A percentile compares a stretch with the other conserved stretches of the same genome.
Conservation (phyloP, 345 rosid genomes). For the Clarkia xantiana region DNA sequence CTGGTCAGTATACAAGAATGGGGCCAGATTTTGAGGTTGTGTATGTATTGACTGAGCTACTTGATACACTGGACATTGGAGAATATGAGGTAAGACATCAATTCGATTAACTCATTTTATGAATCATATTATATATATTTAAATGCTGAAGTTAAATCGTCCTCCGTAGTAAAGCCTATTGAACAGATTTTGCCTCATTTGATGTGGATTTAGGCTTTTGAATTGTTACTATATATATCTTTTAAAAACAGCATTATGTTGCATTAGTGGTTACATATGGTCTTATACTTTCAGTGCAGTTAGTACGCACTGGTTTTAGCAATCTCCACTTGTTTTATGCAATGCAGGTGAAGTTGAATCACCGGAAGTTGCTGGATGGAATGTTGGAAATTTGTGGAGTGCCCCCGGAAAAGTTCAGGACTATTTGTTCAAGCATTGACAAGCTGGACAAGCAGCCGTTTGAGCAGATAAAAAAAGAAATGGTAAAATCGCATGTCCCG, state of each 20-base stretch:
- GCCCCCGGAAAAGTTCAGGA: conserved; percentile 75
- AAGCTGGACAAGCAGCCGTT: conserved; percentile 83
- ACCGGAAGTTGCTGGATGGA: conserved; percentile 82
- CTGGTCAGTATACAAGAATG: conserved; percentile 78
- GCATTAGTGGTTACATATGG: no score
- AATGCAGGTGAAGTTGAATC: conserved; percentile 71
- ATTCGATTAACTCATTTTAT: no score
- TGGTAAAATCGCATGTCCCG: background rate
- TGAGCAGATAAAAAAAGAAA: conserved; percentile 65
- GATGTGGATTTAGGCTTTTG: no score
- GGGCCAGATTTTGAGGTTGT: conserved; percentile 87
- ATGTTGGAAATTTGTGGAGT: conserved; percentile 96
- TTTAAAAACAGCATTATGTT: no score
- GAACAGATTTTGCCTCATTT: no score
- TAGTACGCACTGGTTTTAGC: background rate
- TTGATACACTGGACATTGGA: conserved; percentile 66
- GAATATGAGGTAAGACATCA: conserved; percentile 53
- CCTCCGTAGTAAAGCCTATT: no score
- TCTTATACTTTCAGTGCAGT: no score
- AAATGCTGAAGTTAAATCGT: no score
- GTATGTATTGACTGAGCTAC: conserved; percentile 65
- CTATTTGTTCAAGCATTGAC: conserved; percentile 90
- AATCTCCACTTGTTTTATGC: background rate
- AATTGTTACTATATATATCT: no score
- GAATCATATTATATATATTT: no score